These are phyloP conservation scores for Aspergillus terreus DNA, from an alignment of 2,329 filamentous ascomycete species.

Conservation along the genomic window DNA sequence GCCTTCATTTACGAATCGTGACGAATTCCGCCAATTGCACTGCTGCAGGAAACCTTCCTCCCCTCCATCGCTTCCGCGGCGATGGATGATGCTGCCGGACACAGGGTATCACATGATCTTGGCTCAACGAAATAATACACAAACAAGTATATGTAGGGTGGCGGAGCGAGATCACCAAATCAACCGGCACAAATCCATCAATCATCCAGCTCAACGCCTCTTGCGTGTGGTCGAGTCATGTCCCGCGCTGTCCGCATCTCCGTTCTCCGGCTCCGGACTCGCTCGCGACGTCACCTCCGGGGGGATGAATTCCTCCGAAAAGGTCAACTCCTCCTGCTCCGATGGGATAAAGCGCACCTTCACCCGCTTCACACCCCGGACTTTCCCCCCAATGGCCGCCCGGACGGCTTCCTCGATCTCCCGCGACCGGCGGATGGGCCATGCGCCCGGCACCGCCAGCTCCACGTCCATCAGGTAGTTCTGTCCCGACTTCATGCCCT, in stretches of 20 bases:
- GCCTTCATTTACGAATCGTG: too few relatives aligned
- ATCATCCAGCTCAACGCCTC: conserved; percentile 15
- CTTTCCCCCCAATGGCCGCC: conserved; percentile 67
- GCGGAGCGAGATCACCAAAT: background rate
- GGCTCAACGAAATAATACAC: background rate
- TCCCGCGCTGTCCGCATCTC: conserved; percentile 37
- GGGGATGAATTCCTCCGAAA: conserved; percentile 76
- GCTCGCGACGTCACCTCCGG: conserved; percentile 57
- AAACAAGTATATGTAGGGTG: too few relatives aligned
- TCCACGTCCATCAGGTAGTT: conserved; percentile 94
- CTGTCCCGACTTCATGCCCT: conserved; percentile 91
- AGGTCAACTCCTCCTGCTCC: conserved; percentile 54
- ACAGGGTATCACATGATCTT: conserved; percentile 12
- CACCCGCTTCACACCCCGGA: conserved; percentile 79
- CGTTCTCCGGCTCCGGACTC: conserved; percentile 60
- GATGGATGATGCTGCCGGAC: background rate
- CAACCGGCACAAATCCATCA: background rate
- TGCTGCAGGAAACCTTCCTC: background rate
- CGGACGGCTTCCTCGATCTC: conserved; percentile 71
- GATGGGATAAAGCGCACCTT: conserved; percentile 77
- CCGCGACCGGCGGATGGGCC: conserved; percentile 69
- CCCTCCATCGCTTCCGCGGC: background rate
- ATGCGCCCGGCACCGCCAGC: conserved; percentile 70
- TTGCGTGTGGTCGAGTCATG: conserved; percentile 18
- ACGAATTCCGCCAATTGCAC: too few relatives aligned